Evolutionary conservation across 208 protist genomes (phyloP), one percentile per base, ranked within the genome.

Genomic region (Acanthamoeba castellanii): DNA sequence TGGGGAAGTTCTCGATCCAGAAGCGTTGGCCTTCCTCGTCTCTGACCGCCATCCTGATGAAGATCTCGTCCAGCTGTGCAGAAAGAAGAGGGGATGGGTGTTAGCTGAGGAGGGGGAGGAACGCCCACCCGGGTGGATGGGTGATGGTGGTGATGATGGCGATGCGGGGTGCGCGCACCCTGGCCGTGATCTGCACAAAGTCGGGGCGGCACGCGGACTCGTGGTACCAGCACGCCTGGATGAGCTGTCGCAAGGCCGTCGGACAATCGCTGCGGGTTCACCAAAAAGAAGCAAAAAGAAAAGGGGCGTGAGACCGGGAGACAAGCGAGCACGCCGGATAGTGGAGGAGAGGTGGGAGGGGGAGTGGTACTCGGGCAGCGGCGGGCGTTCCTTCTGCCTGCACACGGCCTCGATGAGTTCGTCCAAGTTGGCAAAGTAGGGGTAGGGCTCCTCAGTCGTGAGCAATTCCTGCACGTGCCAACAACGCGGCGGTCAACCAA

Each of bases 1-100:
- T 93, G 20, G 88, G 88, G 20, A 93, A 93, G 61, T 93, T 93
- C 30, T 93, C 88, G 42, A 93, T 32, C 88, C 88, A 93, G 55
- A 93, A 93, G 18, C 88, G 55, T 27, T 93, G 55, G 66, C 88
- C 88, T 93, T 93, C 88, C 50, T 93, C 88, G 47, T 93, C 88
- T 27, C 88, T 34, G 13, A 93, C 50, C 0, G 88, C 88, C 88
- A 76, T 93, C 20, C 45, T 45, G n/a, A 93, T 57, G 32, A 93
- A 76, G 90, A 93, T 93, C 50, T 90, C 82, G 45, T 90, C 82
- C 82, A 90, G 32, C 82, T 90, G 20, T 20, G 52, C 25, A 3
- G n/a, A 37, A n/a, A 45, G 42, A 57, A 66, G 47, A 64, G 32
- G 34, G 0, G 34, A 18, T 20, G 3, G 30, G 20, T 68, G 82